Conservation (phyloP, 2,329 filamentous ascomycete genomes). For the Gnomoniopsis smithogilvyi region DNA sequence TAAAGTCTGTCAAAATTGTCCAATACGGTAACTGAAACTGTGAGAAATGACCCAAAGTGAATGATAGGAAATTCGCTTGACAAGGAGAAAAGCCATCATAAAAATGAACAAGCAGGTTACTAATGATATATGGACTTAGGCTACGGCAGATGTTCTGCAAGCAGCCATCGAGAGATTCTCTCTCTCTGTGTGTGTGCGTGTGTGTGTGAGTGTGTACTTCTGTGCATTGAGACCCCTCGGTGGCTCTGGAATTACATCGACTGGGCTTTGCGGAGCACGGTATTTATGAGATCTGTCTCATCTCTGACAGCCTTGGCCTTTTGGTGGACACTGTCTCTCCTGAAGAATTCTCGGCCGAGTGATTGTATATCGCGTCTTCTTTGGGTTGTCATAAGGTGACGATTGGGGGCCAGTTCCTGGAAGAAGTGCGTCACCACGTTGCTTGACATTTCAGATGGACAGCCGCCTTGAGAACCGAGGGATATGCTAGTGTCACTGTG, state of each 20-base stretch:
- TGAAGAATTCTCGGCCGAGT: not conserved
- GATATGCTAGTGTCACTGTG: conserved; percentile 1
- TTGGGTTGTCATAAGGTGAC: not conserved
- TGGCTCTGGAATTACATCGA: not conserved
- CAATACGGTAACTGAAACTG: no score
- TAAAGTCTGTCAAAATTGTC: no score
- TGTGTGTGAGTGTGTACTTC: not conserved
- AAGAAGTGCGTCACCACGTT: not conserved
- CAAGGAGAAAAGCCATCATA: no score
- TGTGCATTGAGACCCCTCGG: not conserved
- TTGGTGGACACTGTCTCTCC: no score
- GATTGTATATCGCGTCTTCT: not conserved
- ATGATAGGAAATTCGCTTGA: no score
- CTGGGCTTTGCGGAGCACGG: not conserved
- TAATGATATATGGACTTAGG: no score
- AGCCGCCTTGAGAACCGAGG: not conserved
- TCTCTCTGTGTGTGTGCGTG: not conserved
- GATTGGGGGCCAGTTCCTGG: not conserved
- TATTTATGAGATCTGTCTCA: not conserved
- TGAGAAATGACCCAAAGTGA: no score
- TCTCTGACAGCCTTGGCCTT: not conserved
- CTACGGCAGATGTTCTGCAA: no score
- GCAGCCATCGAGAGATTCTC: no score
- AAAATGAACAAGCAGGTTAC: no score
- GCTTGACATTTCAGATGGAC: not conserved